Conservation (phyloP, 257 asterid species). For the Leonotis leonurus region DNA sequence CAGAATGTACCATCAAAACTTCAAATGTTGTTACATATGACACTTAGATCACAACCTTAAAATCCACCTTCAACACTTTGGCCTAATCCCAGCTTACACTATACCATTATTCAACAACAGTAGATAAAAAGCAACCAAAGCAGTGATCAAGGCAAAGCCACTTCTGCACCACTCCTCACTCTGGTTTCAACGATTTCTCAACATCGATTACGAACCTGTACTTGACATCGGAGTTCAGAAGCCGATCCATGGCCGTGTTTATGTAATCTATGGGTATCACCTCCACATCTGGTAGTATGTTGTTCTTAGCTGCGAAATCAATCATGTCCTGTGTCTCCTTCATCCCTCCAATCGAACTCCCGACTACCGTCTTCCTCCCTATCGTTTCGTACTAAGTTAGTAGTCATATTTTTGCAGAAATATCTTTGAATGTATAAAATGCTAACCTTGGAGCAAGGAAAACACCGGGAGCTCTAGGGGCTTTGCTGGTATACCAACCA, state of each 20-base stretch:
- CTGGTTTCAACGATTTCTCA: conserved; percentile 15
- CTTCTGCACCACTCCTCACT: not conserved
- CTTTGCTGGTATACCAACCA: conserved; percentile 37
- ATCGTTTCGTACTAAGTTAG: not conserved
- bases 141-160: not conserved
- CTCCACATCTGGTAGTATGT: conserved; percentile 25
- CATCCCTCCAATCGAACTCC: conserved; percentile 39
- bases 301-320: conserved; percentile 24
- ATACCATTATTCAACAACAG: not conserved
- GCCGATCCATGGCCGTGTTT: conserved; percentile 51
- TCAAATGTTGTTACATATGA: not conserved
- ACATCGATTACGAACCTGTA: conserved; percentile 34
- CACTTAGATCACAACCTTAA: not conserved
- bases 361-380: conserved; percentile 36
- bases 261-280: conserved; percentile 38
- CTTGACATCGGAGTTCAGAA: conserved; percentile 38
- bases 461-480: conserved; percentile 36
- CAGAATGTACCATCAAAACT: not conserved
- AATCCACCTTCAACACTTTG: not conserved
- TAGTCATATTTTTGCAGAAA: not conserved
- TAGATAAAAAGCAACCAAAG: not conserved
- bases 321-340: conserved; percentile 47
- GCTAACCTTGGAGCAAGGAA: conserved; percentile 35
- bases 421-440: not conserved
- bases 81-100: not conserved